Evolutionary conservation across 2,329 filamentous ascomycete genomes (phyloP), one percentile per base, ranked within the genome.

Genomic region (Monosporascus cannonballus): DNA sequence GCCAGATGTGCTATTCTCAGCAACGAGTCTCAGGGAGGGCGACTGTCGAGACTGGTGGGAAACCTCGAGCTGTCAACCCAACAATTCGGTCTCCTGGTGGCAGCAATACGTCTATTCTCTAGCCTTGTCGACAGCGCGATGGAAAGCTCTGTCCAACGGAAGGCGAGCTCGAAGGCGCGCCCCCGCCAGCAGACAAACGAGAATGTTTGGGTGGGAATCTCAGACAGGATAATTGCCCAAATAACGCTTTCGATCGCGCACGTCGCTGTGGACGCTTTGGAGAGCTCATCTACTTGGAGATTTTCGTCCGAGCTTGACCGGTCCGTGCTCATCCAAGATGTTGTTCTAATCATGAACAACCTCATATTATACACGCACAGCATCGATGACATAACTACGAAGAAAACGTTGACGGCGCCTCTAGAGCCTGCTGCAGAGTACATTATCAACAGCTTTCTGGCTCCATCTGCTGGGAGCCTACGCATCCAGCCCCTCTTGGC

Each of bases 261-360:
- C 59, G 85, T 86, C 2, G 78, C 90, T 57, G 80, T 95, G 24
- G 91, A 96, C 64, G 81, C 95, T 6, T 87, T 95, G 60, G 91
- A 96, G 71, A 94, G 87, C 68, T 89, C 87, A 38, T 82, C 84
- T 30, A 90, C 85, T 5, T 99, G 93, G 94, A 86, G 86, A 59
- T 96, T 95, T 66, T 77, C 81, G 6, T 78, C 80, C 1, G 77
- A 83, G 11, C 75, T 84, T 25, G 86, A 92, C 59, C 84, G 86
- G 44, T 81, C 84, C 49, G 76, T 84, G 52, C 79, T 96, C 48
- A 81, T 89, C 54, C 77, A 79, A 18, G 77, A 78, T 42, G 82
- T 96, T 25, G 79, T 89, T 25, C 78, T 78, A 5, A 80, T 86
- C 15, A 85, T 96, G 64, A 79, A 87, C 57, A 85, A 82, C 46